Evolutionary conservation across 495 filamentous ascomycete species (phyloP).

Genomic region (Articulospora tetracladia): DNA sequence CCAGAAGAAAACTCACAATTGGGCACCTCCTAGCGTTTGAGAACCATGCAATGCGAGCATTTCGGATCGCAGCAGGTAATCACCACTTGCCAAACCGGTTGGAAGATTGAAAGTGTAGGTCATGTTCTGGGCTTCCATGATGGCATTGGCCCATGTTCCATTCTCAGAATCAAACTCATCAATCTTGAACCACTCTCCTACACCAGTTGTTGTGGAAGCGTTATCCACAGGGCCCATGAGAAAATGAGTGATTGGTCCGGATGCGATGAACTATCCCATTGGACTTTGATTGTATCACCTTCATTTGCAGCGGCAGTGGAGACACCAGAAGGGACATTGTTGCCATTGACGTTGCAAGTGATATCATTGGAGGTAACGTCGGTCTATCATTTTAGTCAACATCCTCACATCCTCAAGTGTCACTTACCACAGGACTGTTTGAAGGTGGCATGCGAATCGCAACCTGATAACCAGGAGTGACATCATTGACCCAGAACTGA

Average conservation of each 20-base stretch:
- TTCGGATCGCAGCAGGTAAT: conserved; percentile 49
- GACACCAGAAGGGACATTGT: conserved; percentile 29
- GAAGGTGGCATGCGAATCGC: conserved; percentile 34
- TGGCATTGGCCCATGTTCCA: conserved; percentile 43
- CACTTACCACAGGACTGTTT: conserved; percentile 29
- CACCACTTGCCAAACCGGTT: conserved; percentile 35
- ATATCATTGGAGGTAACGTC: conserved; percentile 30
- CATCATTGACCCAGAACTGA: conserved; percentile 36
- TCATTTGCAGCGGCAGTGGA: conserved; percentile 26
- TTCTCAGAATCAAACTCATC: conserved; percentile 31
- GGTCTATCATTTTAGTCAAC: conserved; percentile 3
- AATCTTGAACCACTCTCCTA: conserved; percentile 44
- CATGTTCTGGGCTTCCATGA: conserved; percentile 39
- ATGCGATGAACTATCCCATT: conserved; percentile 32
- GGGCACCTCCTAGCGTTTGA: conserved; percentile 39
- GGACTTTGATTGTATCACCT: conserved; percentile 33
- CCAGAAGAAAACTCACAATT: conserved; percentile 27
- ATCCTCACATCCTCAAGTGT: not conserved
- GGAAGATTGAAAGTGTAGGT: conserved; percentile 39
- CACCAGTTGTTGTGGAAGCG: conserved; percentile 27
- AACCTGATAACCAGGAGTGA: conserved; percentile 32
- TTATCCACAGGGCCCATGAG: conserved; percentile 31
- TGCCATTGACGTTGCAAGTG: conserved; percentile 32
- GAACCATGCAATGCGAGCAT: conserved; percentile 50
- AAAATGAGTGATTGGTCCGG: conserved; percentile 35